Evolutionary conservation across 2,329 filamentous ascomycete species (phyloP), one percentile per base, ranked within the genome.

Genomic region (Xylariaceae sp.): DNA sequence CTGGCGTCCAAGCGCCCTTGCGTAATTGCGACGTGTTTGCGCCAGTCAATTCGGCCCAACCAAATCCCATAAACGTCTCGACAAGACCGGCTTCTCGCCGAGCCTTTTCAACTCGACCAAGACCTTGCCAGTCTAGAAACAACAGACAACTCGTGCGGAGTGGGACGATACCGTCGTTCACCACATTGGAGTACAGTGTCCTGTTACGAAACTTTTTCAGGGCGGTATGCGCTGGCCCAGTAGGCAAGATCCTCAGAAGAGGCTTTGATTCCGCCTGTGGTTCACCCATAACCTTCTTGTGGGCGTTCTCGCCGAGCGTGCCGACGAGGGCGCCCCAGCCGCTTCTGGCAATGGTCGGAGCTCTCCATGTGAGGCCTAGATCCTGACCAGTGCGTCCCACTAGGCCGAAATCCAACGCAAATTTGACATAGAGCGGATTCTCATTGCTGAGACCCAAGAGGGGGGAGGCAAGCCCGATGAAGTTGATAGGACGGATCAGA

Each of bases 301-400:
- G 63, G 50, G 76, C 61, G 61, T 71, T 83, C 65, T 79, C 77
- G 4, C 83, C 83, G 15, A 92, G 73, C 17, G 86, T 87, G 40
- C 84, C 79, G 33, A 94, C 84, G 55, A 95, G 75, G 5, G 87
- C 84, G 21, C 83, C 83, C 88, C 88, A 94, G 30, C 89, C 87
- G 56, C 80, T 92, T 51, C 83, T 75, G 13, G 85, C 82, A 50
- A 93, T 72, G 1, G 83, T 90, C 6, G 90, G 90, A 11, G 90
- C 81, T 50, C 87, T 77, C 92, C 92, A 98, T 1, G 89, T 94
- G 40, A 98, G 65, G 15, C 92, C 92, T 7, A 98, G 70, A 61
- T 98, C 92, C 58, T 96, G 87, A 6, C 92, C 92, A 3, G 92
- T 95, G 34, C 90, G 76, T n/a, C 92, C 92, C 11, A 98, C 90